Conservation (phyloP, 2,329 filamentous ascomycete genomes). For the Scolecobasidium constrictum region DNA sequence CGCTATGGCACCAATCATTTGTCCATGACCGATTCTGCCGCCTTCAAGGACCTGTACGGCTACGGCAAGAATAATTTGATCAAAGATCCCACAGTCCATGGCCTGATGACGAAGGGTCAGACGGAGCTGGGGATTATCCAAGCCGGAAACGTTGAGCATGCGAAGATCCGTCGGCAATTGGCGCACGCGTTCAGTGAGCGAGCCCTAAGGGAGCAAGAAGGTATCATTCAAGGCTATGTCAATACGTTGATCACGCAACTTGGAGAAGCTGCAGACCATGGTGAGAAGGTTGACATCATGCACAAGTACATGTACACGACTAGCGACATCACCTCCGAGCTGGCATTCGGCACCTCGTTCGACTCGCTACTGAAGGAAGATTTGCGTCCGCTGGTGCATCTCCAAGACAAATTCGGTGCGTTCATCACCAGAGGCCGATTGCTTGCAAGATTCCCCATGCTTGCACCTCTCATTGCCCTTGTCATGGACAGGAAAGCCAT, state of each 20-base stretch:
- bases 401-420: background rate
- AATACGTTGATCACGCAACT: background rate
- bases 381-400: background rate
- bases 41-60: slow-evolving; percentile 34
- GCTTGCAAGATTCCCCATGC: background rate
- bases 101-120: background rate
- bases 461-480: background rate
- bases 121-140: background rate
- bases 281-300: slow-evolving; percentile 1
- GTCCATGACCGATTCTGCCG: slow-evolving; percentile 27
- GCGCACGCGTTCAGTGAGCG: slow-evolving; percentile 5
- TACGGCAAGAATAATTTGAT: background rate
- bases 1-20: slow-evolving; percentile 34
- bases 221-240: background rate
- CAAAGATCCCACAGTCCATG: background rate
- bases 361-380: background rate
- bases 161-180: background rate
- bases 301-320: slow-evolving; percentile 1
- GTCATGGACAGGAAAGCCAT: background rate
- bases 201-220: slow-evolving; percentile 1
- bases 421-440: background rate
- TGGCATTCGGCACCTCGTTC: background rate
- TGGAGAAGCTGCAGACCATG: background rate
- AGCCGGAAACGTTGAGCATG: background rate
- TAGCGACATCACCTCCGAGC: slow-evolving; percentile 1